These are phyloP conservation scores for Lichtheimia ornata DNA, from an alignment of 371 early-diverging fungal genomes.

Conservation along the genomic window DNA sequence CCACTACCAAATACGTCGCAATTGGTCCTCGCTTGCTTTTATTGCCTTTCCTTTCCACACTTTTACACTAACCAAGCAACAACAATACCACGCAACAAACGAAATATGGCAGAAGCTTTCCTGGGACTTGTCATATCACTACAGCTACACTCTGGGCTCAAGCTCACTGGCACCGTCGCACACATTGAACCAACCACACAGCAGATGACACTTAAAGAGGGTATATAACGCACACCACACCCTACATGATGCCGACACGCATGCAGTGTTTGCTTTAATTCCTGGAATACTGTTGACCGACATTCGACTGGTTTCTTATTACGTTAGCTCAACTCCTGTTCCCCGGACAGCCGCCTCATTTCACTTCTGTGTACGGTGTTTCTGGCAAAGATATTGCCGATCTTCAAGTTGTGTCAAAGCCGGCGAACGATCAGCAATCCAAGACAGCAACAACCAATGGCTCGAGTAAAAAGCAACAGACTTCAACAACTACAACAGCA, in stretches of 20 bases:
- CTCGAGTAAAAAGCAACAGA: background rate
- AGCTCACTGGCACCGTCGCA: constrained; percentile 53
- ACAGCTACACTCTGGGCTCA: constrained; percentile 45
- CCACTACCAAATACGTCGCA: too few relatives aligned
- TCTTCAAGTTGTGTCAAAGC: constrained; percentile 41
- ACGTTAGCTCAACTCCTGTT: constrained; percentile 31
- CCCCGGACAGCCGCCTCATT: constrained; percentile 37
- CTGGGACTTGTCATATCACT: constrained; percentile 55
- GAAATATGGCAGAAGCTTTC: constrained; percentile 58
- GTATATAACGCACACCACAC: constrained; percentile 23
- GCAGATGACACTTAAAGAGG: constrained; percentile 57
- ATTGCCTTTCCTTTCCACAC: too few relatives aligned
- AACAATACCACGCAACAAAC: too few relatives aligned
- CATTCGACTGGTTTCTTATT: constrained; percentile 3
- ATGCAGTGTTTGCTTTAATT: background rate
- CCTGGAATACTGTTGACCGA: constrained; percentile 1
- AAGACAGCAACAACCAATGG: background rate
- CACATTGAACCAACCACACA: constrained; percentile 53
- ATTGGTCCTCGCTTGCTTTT: too few relatives aligned
- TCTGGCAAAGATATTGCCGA: constrained; percentile 53
- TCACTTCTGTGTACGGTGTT: constrained; percentile 43
- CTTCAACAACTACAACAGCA: constrained; percentile 7
- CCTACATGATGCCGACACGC: constrained; percentile 1
- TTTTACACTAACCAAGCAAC: too few relatives aligned
- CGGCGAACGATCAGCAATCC: constrained; percentile 5